Conservation (phyloP, 75 land plant species). For the Cunninghamia lanceolata region DNA sequence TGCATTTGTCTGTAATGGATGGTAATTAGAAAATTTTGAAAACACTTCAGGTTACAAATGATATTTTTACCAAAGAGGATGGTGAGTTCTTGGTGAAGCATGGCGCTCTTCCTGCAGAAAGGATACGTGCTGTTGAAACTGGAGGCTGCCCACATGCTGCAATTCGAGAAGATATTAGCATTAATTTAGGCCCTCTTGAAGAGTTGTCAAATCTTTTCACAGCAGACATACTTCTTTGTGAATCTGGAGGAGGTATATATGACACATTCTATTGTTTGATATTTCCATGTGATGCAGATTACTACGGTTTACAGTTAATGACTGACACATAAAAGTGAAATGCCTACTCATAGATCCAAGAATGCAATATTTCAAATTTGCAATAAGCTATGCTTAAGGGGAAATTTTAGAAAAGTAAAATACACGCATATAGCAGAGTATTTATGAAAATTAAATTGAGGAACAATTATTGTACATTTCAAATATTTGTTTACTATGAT, state of each 20-base stretch:
- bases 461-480: background rate
- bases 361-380: background rate
- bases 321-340: background rate
- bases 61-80: slow-evolving; percentile 98
- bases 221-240: slow-evolving; percentile 93
- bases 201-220: slow-evolving; percentile 82
- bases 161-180: slow-evolving; percentile 98
- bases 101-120: slow-evolving; percentile 96
- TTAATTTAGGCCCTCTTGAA: slow-evolving; percentile 96
- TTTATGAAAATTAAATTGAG: background rate
- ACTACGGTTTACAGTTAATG: background rate
- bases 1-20: too few species aligned
- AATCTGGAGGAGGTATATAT: slow-evolving; percentile 97
- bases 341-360: background rate
- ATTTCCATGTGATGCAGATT: background rate
- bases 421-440: background rate
- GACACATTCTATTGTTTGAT: background rate
- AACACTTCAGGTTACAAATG: slow-evolving; percentile 83
- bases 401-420: background rate
- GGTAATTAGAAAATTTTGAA: background rate
- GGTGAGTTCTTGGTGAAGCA: slow-evolving; percentile 95
- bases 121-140: slow-evolving; percentile 96
- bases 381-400: background rate
- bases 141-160: slow-evolving; percentile 99
- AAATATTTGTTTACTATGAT: background rate